Evolutionary conservation across 2,329 filamentous ascomycete genomes (phyloP).

Genomic region (Monosporascus sp.): DNA sequence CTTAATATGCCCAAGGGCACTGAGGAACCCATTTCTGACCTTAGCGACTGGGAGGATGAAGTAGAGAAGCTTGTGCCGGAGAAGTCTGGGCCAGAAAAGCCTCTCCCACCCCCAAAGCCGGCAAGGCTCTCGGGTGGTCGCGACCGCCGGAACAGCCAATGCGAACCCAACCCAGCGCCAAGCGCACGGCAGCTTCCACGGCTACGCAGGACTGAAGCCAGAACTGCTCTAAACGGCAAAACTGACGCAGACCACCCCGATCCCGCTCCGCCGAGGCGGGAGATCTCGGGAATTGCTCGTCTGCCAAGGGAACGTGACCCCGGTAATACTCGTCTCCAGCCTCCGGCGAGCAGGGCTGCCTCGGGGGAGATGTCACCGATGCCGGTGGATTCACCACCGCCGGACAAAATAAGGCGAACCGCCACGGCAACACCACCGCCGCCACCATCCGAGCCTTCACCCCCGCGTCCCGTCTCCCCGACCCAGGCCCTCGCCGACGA

Average conservation of each 20-base stretch:
- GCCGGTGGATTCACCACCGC: not conserved
- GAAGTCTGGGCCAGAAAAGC: constrained; percentile 4
- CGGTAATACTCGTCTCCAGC: not conserved
- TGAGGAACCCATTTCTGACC: constrained; percentile 38
- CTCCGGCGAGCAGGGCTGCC: not conserved
- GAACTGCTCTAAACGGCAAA: not conserved
- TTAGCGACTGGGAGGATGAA: constrained; percentile 51
- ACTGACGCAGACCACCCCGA: not conserved
- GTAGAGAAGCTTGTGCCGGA: constrained; percentile 6
- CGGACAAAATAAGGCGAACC: not conserved
- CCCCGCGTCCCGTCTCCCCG: constrained; percentile 30
- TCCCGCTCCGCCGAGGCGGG: not conserved
- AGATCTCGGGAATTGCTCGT: not conserved
- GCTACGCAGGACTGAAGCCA: not conserved
- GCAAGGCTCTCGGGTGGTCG: constrained; percentile 1
- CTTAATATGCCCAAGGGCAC: constrained; percentile 1
- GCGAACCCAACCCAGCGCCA: not conserved
- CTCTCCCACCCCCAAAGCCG: constrained; percentile 7
- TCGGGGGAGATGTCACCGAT: not conserved
- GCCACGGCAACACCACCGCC: not conserved
- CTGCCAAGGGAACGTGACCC: not conserved
- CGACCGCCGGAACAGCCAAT: not conserved
- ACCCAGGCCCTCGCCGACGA: constrained; percentile 50
- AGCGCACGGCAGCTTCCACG: not conserved
- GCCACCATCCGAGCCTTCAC: constrained; percentile 1